A percentile compares a stretch with the other conserved stretches of the same genome.
These are phyloP conservation scores for Arthrinium puccinioides DNA, from an alignment of 2,329 filamentous ascomycete species.

Conservation along the genomic window DNA sequence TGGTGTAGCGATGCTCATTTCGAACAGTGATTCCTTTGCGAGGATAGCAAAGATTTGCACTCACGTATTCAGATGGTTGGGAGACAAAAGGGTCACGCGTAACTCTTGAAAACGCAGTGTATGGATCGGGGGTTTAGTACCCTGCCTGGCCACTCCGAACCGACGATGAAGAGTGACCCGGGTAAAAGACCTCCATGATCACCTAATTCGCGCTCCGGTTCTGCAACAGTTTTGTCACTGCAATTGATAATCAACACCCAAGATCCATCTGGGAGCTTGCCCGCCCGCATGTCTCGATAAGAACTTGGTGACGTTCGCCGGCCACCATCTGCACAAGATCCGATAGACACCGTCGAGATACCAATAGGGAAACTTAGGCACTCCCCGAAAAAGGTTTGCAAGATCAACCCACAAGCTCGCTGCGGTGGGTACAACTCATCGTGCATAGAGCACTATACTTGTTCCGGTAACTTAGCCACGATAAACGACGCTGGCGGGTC, in stretches of 20 bases:
- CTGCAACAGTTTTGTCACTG: not conserved
- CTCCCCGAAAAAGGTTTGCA: constrained; percentile 1
- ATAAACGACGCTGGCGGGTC: not conserved
- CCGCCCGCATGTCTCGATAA: not conserved
- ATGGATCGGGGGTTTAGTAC: not conserved
- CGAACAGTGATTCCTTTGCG: not conserved
- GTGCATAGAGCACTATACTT: constrained; percentile 1
- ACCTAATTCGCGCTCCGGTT: too few species aligned
- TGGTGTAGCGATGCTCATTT: not conserved
- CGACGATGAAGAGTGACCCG: too few species aligned
- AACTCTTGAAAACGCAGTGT: not conserved
- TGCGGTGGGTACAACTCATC: not conserved
- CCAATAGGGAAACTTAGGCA: constrained; percentile 1
- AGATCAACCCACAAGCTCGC: not conserved
- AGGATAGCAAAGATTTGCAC: not conserved
- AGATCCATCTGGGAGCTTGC: not conserved
- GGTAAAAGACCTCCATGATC: too few species aligned
- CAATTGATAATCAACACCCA: not conserved
- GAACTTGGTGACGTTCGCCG: not conserved
- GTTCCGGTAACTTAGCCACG: not conserved
- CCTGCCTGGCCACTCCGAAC: not conserved
- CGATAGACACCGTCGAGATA: not conserved
- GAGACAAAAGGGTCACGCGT: not conserved
- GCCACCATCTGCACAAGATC: too few species aligned
- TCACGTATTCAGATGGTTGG: too few species aligned